Percentiles rank a stretch among this genome's conserved stretches.
Evolutionary conservation across 257 asterid species (phyloP).

Genomic region (Phtheirospermum japonicum): DNA sequence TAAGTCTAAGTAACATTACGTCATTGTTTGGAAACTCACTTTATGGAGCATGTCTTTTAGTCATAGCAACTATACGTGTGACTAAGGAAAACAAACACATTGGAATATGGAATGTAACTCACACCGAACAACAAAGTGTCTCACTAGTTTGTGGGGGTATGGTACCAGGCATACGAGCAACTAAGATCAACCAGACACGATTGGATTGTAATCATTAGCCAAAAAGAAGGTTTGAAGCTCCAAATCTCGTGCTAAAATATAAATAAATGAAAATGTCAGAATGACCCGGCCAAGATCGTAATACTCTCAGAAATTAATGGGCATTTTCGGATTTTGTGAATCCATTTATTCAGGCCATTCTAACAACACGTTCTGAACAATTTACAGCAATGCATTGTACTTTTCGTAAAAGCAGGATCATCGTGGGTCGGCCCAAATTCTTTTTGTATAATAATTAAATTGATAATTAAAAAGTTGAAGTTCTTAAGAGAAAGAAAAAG

Average conservation of each 20-base stretch:
- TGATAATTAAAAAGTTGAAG: no score
- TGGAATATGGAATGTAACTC: no score
- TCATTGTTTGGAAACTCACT: no score
- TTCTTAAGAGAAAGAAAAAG: no score
- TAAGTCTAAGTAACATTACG: background rate
- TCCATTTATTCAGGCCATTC: constrained; percentile 5
- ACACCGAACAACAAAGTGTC: no score
- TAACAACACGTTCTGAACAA: constrained; percentile 9
- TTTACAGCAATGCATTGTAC: background rate
- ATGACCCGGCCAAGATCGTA: background rate
- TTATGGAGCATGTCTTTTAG: background rate
- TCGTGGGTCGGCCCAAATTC: background rate
- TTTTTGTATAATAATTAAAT: no score
- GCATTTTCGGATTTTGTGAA: background rate
- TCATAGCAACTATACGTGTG: background rate
- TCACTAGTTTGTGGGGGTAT: no score
- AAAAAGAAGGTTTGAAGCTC: background rate
- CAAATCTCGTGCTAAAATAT: background rate
- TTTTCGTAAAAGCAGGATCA: background rate
- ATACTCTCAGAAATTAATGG: background rate
- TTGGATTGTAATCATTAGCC: no score
- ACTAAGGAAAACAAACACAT: background rate
- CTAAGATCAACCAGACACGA: no score
- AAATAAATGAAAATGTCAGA: background rate
- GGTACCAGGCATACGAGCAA: no score